Evolutionary conservation across 1,284 basidiomycete genomes (phyloP), one percentile per base, ranked within the genome.

Genomic region (Papiliotrema flavescens): DNA sequence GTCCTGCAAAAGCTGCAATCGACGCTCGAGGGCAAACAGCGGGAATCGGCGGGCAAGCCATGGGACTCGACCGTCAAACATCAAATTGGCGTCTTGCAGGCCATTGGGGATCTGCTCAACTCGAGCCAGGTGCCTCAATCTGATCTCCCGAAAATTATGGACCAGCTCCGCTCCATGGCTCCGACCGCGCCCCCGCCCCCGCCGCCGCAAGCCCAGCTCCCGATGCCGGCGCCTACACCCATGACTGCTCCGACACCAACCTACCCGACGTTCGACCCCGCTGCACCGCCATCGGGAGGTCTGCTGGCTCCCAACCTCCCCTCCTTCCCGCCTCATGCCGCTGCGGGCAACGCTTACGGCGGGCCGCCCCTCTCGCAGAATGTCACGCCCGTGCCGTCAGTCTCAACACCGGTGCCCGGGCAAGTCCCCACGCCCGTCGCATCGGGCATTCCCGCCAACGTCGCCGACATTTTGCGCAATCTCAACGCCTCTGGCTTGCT

Each of bases 141-240:
- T 32, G 74, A 76, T 37, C 56, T 75, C 34, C 57, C 51, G 24
- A 64, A 70, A 28, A 76, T 76, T 28, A 66, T 65, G 60, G 66
- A 71, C 45, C 66, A 70, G 54, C 58, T 75, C 2, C 62, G 56
- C 32, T 61, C 57, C 1, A 72, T 72, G 67, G 60, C 77, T 22
- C 69, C 79, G 39, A 67, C 78, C 37, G 69, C 71, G 64, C 65
- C 72, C 63, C 6, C 60, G 56, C 46, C 69, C 11, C 49, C 62
- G 5, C 24, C 35, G 2, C 26, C 36, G n/a, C n/a, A 24, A 19
- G 39, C 5, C 13, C 53, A 36, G 22, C 23, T 45, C 9, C 23
- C 43, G 26, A 36, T 48, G 9, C 47, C 26, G 24, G 32, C 32
- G 15, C 36, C n/a, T 9, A 46, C 35, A 22, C 49, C 46, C 17